Base-by-base conservation (phyloP, 1,284 basidiomycete genomes). In the Cutaneotrichosporon cutaneum region DNA sequence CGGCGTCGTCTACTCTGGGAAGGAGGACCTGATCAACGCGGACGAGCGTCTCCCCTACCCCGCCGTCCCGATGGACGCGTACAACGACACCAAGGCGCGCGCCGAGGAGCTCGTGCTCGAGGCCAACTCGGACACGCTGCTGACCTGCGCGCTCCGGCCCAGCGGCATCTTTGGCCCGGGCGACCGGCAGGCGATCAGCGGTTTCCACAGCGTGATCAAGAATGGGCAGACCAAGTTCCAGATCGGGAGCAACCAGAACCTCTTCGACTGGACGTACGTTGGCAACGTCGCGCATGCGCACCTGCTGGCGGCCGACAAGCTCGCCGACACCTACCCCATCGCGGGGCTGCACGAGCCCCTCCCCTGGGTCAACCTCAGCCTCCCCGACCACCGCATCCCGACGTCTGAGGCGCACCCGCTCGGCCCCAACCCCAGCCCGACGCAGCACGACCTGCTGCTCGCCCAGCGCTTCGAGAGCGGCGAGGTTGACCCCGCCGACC, bases 191-290 rank as follows among this genome's bases (percentile, higher is more conserved):
- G 85, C 88, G 63, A 87, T 96, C 77, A 82, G 85, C 3, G 92
- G 91, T 18, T 83, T 96, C 52, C 88, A 89, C 78, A 82, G 89
- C 64, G 92, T 90, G 8, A 89, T 94, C 76, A 85, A 90, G 71
- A 85, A 86, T 59, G 86, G 87, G 24, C 90, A 95, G 79, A 93
- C 93, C 2, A 87, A 91, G 68, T 91, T 92, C 83, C 95, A 98
- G 80, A 88, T 99, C 64, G 96, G 96, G 52, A 83, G 89, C 79
- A 98, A 98, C 81, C 86, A 84, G 64, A 99, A 99, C 78, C 81
- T 98, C 11, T 95, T 94, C 72, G 96, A 99, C 81, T 97, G 92
- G 88, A 98, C 95, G 1, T 98, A 97, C 73, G 93, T 99, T 66
- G 92, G 88, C 66, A 99, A 99, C 77, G 89, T 96, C 64, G 94